Conservation (phyloP, 2,329 filamentous ascomycete genomes). For the Cytospora paraplurivora region DNA sequence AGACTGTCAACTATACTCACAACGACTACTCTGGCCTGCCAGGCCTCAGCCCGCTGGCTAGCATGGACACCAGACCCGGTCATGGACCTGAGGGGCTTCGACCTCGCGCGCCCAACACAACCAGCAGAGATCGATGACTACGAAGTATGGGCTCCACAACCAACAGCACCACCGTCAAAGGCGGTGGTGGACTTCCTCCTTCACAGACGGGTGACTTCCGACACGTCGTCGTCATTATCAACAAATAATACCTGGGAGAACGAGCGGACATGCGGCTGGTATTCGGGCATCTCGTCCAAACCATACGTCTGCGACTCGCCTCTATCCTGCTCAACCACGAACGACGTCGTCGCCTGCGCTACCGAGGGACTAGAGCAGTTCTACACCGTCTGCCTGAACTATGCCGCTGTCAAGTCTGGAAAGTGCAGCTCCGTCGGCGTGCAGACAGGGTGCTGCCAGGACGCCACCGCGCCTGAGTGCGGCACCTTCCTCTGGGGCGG, state of each 20-base stretch:
- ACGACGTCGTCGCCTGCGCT: conserved; percentile 42
- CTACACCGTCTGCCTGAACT: conserved; percentile 41
- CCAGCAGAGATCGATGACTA: conserved; percentile 8
- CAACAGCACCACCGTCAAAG: conserved; percentile 25
- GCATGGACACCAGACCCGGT: conserved; percentile 17
- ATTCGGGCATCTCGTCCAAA: conserved; percentile 32
- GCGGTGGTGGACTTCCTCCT: conserved; percentile 31
- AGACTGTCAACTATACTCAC: conserved; percentile 16
- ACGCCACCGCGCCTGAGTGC: conserved; percentile 34
- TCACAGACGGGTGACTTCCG: conserved; percentile 23
- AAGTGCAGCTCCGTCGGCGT: conserved; percentile 35
- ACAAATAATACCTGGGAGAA: conserved; percentile 32
- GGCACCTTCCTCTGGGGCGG: conserved; percentile 44
- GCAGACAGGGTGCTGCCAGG: conserved; percentile 43
- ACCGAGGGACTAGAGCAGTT: conserved; percentile 37
- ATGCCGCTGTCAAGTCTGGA: conserved; percentile 36
- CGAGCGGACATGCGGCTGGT: conserved; percentile 35
- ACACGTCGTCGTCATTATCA: conserved; percentile 12
- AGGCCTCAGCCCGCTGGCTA: conserved; percentile 19
- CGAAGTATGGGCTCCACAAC: conserved; percentile 10
- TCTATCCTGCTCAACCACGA: conserved; percentile 34
- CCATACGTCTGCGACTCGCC: conserved; percentile 20
- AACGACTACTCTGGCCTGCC: conserved; percentile 11
- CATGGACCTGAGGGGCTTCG: conserved; percentile 17
- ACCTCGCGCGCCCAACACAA: conserved; percentile 21